phyloP scores from a whole-genome alignment of 306 rosid species.

The Vigna nakashimae region DNA sequence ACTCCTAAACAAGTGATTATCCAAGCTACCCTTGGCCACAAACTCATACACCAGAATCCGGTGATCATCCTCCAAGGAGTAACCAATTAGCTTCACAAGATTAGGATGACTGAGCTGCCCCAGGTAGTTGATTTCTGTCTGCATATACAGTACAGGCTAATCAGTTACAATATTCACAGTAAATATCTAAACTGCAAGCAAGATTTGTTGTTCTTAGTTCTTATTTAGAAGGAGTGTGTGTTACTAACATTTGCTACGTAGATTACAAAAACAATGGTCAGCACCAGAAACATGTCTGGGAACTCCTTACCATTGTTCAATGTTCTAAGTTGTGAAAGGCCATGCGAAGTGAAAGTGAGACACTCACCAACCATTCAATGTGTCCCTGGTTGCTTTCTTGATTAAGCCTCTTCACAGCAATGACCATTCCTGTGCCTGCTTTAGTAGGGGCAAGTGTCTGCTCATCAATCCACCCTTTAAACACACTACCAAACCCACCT shows the following conservation, averaged over 20 bases:
- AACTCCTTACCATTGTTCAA: background rate
- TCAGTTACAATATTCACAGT: constrained; percentile 21
- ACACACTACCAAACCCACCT: constrained; percentile 92
- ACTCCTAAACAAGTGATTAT: constrained; percentile 94
- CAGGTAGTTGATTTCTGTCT: constrained; percentile 94
- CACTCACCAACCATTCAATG: constrained; percentile 95
- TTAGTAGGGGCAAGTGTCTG: constrained; percentile 68
- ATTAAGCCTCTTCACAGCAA: constrained; percentile 90
- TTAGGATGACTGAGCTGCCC: constrained; percentile 90
- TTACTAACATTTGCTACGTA: too few species aligned
- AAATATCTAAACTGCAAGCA: background rate
- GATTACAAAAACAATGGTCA: too few species aligned
- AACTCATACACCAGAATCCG: constrained; percentile 88
- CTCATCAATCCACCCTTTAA: constrained; percentile 95
- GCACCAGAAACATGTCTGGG: too few species aligned
- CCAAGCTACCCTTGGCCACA: constrained; percentile 87
- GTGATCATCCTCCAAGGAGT: constrained; percentile 92
- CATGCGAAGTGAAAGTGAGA: constrained; percentile 16
- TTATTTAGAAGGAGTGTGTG: too few species aligned
- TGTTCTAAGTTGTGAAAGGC: constrained; percentile 12
- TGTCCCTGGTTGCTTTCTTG: constrained; percentile 95
- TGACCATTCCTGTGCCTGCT: constrained; percentile 93
- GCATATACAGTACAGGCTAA: constrained; percentile 22
- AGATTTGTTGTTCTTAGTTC: too few species aligned
- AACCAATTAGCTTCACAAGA: constrained; percentile 91